Evolutionary conservation across 768 basidiomycete genomes (phyloP).

Genomic region (Hortiboletus campestris): DNA sequence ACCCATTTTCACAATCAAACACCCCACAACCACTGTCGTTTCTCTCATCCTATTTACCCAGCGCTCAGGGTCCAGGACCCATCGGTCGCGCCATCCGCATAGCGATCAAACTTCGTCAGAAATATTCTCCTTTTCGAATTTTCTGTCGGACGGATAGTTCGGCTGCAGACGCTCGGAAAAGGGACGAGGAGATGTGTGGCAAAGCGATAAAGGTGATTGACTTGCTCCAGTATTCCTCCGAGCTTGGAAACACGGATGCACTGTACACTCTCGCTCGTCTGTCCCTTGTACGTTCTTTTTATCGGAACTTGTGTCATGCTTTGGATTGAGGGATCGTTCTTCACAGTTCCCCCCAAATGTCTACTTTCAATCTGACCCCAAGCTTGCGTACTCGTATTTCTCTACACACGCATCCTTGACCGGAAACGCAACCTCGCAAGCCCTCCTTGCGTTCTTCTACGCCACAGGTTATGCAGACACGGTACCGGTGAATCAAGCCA

Average conservation of each 20-base stretch:
- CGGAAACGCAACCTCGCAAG: constrained; percentile 86
- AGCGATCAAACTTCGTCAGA: constrained; percentile 60
- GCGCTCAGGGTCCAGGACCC: constrained; percentile 74
- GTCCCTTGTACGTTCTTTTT: constrained; percentile 54
- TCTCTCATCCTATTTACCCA: constrained; percentile 66
- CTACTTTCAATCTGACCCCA: constrained; percentile 61
- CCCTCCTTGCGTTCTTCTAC: constrained; percentile 83
- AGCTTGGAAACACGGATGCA: constrained; percentile 74
- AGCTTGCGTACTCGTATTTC: constrained; percentile 63
- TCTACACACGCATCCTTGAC: constrained; percentile 60
- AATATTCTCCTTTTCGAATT: constrained; percentile 49
- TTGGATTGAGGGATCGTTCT: background rate
- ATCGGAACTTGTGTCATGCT: background rate
- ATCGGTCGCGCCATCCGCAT: constrained; percentile 70
- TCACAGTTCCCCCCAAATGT: constrained; percentile 70
- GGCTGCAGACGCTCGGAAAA: constrained; percentile 45
- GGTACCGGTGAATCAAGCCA: constrained; percentile 66
- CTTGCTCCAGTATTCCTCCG: constrained; percentile 75
- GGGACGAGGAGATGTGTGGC: constrained; percentile 63
- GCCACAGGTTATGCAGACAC: constrained; percentile 76
- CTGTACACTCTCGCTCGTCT: constrained; percentile 64
- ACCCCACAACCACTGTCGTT: constrained; percentile 48
- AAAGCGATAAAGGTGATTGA: constrained; percentile 83
- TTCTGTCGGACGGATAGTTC: constrained; percentile 42
- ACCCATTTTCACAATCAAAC: constrained; percentile 38